phyloP scores from a whole-genome alignment of 2,329 filamentous ascomycete species.

The Ascochyta pisi region DNA sequence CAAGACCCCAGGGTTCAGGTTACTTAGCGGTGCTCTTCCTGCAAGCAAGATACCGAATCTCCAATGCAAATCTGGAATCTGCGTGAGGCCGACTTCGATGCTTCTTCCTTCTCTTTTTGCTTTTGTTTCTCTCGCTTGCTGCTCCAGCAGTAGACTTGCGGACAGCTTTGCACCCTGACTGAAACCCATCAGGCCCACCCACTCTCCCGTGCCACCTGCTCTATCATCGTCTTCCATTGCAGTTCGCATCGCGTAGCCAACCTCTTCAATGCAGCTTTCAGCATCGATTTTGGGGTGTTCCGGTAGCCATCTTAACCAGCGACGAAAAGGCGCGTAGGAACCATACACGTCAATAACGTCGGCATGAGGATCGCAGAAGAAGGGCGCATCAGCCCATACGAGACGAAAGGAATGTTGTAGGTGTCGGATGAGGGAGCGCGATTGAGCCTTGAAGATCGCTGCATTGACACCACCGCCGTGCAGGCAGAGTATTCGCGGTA shows the following conservation, averaged over 20 bases:
- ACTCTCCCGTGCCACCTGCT: slow-evolving; percentile 50
- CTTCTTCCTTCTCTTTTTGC: slow-evolving; percentile 38
- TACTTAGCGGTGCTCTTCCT: slow-evolving; percentile 66
- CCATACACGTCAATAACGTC: slow-evolving; percentile 71
- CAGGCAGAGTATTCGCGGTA: slow-evolving; percentile 78
- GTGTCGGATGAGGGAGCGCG: slow-evolving; percentile 61
- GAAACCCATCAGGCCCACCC: slow-evolving; percentile 60
- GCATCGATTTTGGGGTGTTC: slow-evolving; percentile 63
- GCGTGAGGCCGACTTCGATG: slow-evolving; percentile 32
- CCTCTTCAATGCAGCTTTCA: slow-evolving; percentile 55
- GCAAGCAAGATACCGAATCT: slow-evolving; percentile 69
- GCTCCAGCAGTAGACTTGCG: slow-evolving; percentile 58
- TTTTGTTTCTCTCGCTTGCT: slow-evolving; percentile 61
- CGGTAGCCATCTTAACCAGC: slow-evolving; percentile 69
- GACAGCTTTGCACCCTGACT: slow-evolving; percentile 58
- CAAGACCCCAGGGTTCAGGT: slow-evolving; percentile 53
- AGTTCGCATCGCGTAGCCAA: slow-evolving; percentile 53
- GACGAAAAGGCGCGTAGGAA: slow-evolving; percentile 69
- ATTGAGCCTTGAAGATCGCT: slow-evolving; percentile 72
- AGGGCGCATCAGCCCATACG: slow-evolving; percentile 75
- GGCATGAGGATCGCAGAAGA: slow-evolving; percentile 66
- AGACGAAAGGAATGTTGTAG: slow-evolving; percentile 69
- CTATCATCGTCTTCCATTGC: slow-evolving; percentile 56
- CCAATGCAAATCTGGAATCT: slow-evolving; percentile 51
- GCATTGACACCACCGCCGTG: slow-evolving; percentile 79